These are phyloP conservation scores for Rhizopus microsporus DNA, from an alignment of 371 early-diverging fungal species.

Conservation along the genomic window DNA sequence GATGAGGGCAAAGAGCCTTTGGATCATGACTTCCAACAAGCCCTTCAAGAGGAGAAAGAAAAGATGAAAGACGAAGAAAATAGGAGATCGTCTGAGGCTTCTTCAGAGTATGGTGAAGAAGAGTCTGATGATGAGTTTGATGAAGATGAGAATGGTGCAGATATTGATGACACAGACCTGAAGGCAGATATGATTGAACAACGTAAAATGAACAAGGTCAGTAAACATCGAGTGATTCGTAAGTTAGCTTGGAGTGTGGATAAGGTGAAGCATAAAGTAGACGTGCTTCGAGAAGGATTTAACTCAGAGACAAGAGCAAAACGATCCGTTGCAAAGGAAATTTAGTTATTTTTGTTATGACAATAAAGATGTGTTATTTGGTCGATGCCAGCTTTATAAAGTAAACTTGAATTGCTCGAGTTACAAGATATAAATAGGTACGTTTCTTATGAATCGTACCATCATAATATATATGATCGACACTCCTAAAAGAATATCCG, in stretches of 20 bases:
- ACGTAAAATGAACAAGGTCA: slow-evolving; percentile 22
- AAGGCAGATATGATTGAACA: slow-evolving; percentile 26
- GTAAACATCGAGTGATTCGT: slow-evolving; percentile 33
- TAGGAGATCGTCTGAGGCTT: slow-evolving; percentile 14
- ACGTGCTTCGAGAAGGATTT: slow-evolving; percentile 35
- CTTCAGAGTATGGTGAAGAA: slow-evolving; percentile 35
- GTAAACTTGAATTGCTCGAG: too few species aligned
- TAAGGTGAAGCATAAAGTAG: slow-evolving; percentile 35
- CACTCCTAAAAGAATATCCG: too few species aligned
- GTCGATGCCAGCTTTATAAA: too few species aligned
- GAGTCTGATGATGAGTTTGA: slow-evolving; percentile 14
- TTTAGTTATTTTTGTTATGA: slow-evolving; percentile 1
- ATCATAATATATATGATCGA: too few species aligned
- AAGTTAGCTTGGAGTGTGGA: slow-evolving; percentile 39
- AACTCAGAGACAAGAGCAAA: slow-evolving; percentile 40
- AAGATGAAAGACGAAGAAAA: slow-evolving; percentile 1
- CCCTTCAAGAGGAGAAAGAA: slow-evolving; percentile 12
- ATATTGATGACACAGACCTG: slow-evolving; percentile 16
- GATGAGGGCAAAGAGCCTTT: slow-evolving; percentile 4
- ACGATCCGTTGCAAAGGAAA: slow-evolving; percentile 37
- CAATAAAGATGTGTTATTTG: neutral
- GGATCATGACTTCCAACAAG: slow-evolving; percentile 20
- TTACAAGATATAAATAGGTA: neutral
- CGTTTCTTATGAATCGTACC: neutral
- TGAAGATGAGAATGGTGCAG: slow-evolving; percentile 16